Base-by-base conservation (phyloP, 2,329 filamentous ascomycete species). In the Ophiobolus disseminans region DNA sequence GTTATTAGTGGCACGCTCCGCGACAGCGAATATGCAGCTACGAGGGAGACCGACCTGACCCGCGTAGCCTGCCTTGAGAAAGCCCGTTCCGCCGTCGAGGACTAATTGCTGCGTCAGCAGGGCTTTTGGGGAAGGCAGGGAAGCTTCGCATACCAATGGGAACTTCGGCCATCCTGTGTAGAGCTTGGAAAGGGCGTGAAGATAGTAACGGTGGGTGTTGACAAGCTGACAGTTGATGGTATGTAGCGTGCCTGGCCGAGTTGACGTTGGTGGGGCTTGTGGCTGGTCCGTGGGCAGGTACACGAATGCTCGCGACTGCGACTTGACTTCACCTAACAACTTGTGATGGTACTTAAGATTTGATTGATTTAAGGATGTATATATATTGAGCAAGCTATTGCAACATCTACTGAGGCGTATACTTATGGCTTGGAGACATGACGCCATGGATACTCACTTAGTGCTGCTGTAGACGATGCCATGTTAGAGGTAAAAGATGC, bases 61-160 rank as follows among this genome's bases (percentile, higher is more conserved):
- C 72, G 94, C 94, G 81, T 97, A 99, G 76, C 94, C 94, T 79
- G 96, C 94, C 80, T 99, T 99, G 77, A 99, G 88, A 84, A 99
- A 99, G 78, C 94, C 94, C 74, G 94, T 99, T 78, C 94, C 94
- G 84, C 94, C 94, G 83, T 99, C 94, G 84, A 99, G 93, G 74
- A 99, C 94, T 97, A 74, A 46, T 50, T 47, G 45, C 31, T 54
- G 55, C 23, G 67, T 73, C 59, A 73, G 70, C 65, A 61, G 38
- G 45, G 58, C 51, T 55, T 35, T 8, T 11, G 51, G 32, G 10
- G 7, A 19, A 26, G 40, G 23, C 20, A 28, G 34, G 35, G 43
- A 37, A 45, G 53, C 50, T 54, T 47, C 41, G 39, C 66, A 54
- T 75, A 79, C 77, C 77, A 67, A 80, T 80, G 61, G 77, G 77